These are phyloP conservation scores for Phallus indusiatus DNA, from an alignment of 768 basidiomycete genomes.

Conservation along the genomic window DNA sequence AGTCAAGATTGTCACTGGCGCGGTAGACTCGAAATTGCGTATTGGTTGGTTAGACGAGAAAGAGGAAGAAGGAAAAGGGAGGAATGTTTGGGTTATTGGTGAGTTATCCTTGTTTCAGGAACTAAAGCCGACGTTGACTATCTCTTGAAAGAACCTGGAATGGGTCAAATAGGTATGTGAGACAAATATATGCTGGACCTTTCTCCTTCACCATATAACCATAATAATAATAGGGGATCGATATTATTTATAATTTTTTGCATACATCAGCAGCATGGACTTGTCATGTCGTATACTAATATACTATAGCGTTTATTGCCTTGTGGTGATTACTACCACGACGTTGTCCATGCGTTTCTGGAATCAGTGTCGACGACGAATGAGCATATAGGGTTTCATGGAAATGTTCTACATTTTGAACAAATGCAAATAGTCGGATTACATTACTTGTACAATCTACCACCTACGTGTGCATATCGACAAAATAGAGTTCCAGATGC, in stretches of 20 bases:
- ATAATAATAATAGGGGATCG: slow-evolving; percentile 27
- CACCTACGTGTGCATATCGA: not conserved
- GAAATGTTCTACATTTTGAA: not conserved
- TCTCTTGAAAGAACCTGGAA: slow-evolving; percentile 49
- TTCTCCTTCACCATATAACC: not conserved
- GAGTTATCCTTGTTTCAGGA: not conserved
- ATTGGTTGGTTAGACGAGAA: slow-evolving; percentile 64
- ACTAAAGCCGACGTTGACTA: not conserved
- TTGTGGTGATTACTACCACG: not conserved
- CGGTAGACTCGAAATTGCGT: slow-evolving; percentile 67
- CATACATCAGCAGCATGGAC: too few species aligned
- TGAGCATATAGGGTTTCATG: not conserved
- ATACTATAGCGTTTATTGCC: not conserved
- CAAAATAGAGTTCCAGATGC: not conserved
- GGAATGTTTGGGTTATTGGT: slow-evolving; percentile 66
- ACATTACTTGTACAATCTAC: not conserved
- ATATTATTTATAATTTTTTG: slow-evolving; percentile 25
- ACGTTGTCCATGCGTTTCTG: not conserved
- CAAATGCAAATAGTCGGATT: not conserved
- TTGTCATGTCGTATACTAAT: too few species aligned
- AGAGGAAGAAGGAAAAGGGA: slow-evolving; percentile 39
- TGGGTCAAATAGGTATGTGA: slow-evolving; percentile 74
- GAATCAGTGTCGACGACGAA: not conserved
- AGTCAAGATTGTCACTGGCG: slow-evolving; percentile 78
- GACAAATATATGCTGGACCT: not conserved